A percentile compares a stretch with the other conserved stretches of the same genome.
phyloP scores from a whole-genome alignment of 768 basidiomycete genomes.

The Hemileccinum rubropunctum region DNA sequence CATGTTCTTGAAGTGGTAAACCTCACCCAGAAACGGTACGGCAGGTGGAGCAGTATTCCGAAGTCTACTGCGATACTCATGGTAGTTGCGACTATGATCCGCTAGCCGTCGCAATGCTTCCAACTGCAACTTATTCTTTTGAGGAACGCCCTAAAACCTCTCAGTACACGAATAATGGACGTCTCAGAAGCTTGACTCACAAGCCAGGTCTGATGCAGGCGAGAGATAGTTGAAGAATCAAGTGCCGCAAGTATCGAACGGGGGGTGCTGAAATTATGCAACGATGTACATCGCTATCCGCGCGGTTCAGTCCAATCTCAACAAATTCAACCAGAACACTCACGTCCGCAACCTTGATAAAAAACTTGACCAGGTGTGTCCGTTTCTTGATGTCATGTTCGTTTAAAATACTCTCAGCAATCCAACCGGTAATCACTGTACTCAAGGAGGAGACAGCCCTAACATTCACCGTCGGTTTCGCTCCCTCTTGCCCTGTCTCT shows the following conservation, averaged over 20 bases:
- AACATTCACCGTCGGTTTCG: slow-evolving; percentile 63
- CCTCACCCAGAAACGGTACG: slow-evolving; percentile 88
- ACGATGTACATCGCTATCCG: slow-evolving; percentile 70
- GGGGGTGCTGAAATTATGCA: slow-evolving; percentile 91
- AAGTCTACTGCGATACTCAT: slow-evolving; percentile 85
- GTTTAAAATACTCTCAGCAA: slow-evolving; percentile 89
- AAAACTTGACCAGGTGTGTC: slow-evolving; percentile 78
- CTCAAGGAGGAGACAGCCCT: slow-evolving; percentile 84
- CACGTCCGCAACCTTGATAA: slow-evolving; percentile 91
- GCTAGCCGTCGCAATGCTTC: slow-evolving; percentile 82
- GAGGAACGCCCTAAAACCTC: slow-evolving; percentile 64
- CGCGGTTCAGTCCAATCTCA: slow-evolving; percentile 7
- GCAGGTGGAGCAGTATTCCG: slow-evolving; percentile 89
- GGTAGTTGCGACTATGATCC: slow-evolving; percentile 87
- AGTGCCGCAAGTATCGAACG: slow-evolving; percentile 91
- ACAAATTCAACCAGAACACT: slow-evolving; percentile 32
- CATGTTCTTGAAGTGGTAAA: not conserved
- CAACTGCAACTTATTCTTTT: slow-evolving; percentile 79
- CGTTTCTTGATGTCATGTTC: slow-evolving; percentile 89
- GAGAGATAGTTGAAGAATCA: slow-evolving; percentile 91
- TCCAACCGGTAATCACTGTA: slow-evolving; percentile 93
- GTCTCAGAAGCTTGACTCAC: slow-evolving; percentile 45
- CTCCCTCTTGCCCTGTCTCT: slow-evolving; percentile 74
- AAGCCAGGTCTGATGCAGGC: slow-evolving; percentile 91
- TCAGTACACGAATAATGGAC: slow-evolving; percentile 5